phyloP scores from a whole-genome alignment of 2,329 filamentous ascomycete species.

The Calonectria ilicicola region DNA sequence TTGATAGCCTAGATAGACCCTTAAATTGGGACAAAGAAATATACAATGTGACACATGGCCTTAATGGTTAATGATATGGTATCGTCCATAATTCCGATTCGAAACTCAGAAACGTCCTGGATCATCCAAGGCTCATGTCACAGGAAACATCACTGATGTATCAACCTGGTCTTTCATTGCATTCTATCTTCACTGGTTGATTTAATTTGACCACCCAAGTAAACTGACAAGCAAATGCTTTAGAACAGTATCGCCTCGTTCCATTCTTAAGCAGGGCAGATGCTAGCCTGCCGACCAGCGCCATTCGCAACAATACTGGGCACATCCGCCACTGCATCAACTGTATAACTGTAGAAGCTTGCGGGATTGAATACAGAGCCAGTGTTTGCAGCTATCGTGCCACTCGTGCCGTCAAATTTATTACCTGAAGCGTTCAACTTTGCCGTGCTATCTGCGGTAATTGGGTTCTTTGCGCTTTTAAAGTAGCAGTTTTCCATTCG shows the following conservation, averaged over 20 bases:
- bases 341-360: constrained; percentile 23
- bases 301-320: constrained; percentile 32
- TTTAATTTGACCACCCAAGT: no score
- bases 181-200: no score
- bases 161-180: no score
- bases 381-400: constrained; percentile 15
- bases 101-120: no score
- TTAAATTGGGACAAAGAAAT: no score
- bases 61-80: no score
- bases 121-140: no score
- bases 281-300: constrained; percentile 38
- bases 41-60: no score
- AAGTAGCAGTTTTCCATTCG: constrained; percentile 44
- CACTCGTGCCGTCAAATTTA: constrained; percentile 22
- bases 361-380: constrained; percentile 19
- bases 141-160: no score
- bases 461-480: constrained; percentile 35
- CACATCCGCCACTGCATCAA: constrained; percentile 35
- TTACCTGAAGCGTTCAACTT: constrained; percentile 25
- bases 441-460: constrained; percentile 22
- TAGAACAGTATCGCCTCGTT: neutral
- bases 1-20: no score
- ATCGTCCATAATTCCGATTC: no score
- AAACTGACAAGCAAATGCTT: no score
- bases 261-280: constrained; percentile 30